Conservation (phyloP, 2,329 filamentous ascomycete species). For the Pochonia chlamydosporia region DNA sequence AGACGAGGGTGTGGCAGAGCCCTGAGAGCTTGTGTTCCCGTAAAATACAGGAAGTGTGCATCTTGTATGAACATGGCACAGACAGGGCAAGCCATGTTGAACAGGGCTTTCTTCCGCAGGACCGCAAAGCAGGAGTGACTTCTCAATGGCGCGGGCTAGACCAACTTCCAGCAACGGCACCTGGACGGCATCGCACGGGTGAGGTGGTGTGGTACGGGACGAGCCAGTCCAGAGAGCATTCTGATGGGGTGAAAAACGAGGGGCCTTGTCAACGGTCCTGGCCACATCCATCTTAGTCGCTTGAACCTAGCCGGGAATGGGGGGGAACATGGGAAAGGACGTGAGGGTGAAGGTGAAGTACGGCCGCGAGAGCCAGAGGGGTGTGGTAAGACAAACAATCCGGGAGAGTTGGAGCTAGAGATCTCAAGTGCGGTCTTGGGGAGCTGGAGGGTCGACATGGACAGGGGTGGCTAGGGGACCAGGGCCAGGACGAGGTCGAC, state of each 20-base stretch:
- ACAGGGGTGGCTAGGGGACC: background rate
- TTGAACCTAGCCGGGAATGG: conserved; percentile 1
- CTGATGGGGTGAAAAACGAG: background rate
- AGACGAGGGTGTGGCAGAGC: background rate
- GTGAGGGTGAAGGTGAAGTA: background rate
- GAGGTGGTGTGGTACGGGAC: background rate
- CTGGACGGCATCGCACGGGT: background rate
- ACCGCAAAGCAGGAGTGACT: background rate
- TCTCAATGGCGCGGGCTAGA: background rate
- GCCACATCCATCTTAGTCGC: background rate
- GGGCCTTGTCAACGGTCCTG: conserved; percentile 1
- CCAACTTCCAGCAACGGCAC: background rate
- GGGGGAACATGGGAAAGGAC: background rate
- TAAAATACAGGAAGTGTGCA: background rate
- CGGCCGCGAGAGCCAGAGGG: background rate
- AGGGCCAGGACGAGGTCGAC: conserved; percentile 1
- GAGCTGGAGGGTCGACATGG: background rate
- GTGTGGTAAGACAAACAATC: conserved; percentile 2
- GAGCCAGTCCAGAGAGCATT: background rate
- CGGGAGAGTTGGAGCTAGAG: background rate
- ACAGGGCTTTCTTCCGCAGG: background rate
- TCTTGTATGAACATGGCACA: background rate
- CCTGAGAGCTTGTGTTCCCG: background rate
- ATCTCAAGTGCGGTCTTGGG: background rate
- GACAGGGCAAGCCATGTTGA: background rate